Evolutionary conservation across 1,284 basidiomycete genomes (phyloP).

Genomic region (Trametes pubescens): DNA sequence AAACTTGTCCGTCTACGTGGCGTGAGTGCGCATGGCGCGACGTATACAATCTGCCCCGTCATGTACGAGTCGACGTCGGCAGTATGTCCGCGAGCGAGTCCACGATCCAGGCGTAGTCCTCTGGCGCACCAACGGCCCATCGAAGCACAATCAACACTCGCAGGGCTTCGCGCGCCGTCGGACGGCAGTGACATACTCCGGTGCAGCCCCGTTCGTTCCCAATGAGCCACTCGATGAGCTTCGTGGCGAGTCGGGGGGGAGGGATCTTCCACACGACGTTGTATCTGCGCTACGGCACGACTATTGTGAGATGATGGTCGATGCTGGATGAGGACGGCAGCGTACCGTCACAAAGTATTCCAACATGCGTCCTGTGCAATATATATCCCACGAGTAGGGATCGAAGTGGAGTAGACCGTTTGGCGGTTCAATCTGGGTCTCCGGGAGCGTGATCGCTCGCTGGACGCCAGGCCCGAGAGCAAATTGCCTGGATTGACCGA

Average conservation of each 20-base stretch:
- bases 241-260: slow-evolving; percentile 10
- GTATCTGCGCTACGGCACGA: too few relatives aligned
- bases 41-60: too few relatives aligned
- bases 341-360: background rate
- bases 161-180: background rate
- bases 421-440: background rate
- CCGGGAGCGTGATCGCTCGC: background rate
- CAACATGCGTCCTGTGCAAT: background rate
- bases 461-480: slow-evolving; percentile 1
- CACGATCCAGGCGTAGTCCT: background rate
- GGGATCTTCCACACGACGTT: too few relatives aligned
- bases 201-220: slow-evolving; percentile 1
- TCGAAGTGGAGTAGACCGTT: slow-evolving; percentile 1
- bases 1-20: too few relatives aligned
- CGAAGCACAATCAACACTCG: background rate
- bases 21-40: too few relatives aligned
- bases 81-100: too few relatives aligned
- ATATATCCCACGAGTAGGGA: slow-evolving; percentile 14
- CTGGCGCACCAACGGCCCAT: background rate
- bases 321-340: too few relatives aligned
- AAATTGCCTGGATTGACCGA: background rate
- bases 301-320: too few relatives aligned
- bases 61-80: too few relatives aligned
- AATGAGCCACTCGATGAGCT: slow-evolving; percentile 28
- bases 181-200: slow-evolving; percentile 4